Percentiles rank a stretch among this genome's conserved stretches.
Conservation (phyloP, 225 moss, liverwort and hornwort species). For the Antitrichia curtipendula region DNA sequence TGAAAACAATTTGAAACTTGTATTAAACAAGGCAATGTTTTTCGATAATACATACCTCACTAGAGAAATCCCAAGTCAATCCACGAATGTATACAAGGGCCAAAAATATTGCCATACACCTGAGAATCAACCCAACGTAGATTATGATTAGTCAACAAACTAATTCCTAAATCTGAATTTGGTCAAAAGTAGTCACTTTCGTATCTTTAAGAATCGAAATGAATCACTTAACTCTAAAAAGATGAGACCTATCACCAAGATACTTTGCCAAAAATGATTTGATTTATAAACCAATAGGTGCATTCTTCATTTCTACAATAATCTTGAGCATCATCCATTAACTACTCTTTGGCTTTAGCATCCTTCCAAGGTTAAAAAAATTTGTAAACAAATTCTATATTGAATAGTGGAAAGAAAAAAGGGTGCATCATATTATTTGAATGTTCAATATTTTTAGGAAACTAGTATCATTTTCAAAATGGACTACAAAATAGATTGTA, state of each 20-base stretch:
- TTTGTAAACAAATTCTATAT: background rate
- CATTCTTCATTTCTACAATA: background rate
- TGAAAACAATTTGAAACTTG: background rate
- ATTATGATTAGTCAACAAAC: background rate
- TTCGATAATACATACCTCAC: slow-evolving; percentile 38
- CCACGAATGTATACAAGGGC: slow-evolving; percentile 63
- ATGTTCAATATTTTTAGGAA: background rate
- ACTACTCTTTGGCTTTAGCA: background rate
- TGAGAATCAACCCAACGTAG: background rate
- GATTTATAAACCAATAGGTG: background rate
- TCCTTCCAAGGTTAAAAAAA: background rate
- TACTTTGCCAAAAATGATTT: background rate
- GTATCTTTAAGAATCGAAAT: background rate
- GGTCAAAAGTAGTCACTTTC: background rate
- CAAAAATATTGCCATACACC: slow-evolving; percentile 88
- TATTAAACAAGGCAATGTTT: background rate
- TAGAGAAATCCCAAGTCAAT: slow-evolving; percentile 90
- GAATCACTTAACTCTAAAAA: background rate
- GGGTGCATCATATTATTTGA: background rate
- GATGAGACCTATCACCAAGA: background rate
- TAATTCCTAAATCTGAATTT: background rate
- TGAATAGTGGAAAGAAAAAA: background rate
- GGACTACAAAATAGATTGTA: background rate
- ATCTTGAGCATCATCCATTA: background rate
- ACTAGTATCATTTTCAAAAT: background rate